These are phyloP conservation scores for Gelatoporia subvermispora DNA, from an alignment of 768 basidiomycete species.

Conservation along the genomic window DNA sequence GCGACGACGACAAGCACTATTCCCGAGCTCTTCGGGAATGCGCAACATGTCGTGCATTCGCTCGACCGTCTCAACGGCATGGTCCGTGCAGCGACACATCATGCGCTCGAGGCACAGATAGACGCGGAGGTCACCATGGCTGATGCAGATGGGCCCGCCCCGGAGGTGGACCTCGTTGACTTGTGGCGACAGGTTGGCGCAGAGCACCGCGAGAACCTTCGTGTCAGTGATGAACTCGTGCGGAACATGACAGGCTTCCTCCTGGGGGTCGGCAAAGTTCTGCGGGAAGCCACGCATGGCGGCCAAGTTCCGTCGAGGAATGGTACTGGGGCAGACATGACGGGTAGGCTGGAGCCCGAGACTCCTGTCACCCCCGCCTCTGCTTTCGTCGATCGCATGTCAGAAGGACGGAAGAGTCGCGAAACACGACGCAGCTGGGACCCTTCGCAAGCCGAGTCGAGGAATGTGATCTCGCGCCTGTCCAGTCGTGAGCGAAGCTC, in stretches of 20 bases:
- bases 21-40: slow-evolving; percentile 54
- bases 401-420: slow-evolving; percentile 53
- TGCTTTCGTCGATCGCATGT: slow-evolving; percentile 38
- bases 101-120: slow-evolving; percentile 70
- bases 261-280: slow-evolving; percentile 65
- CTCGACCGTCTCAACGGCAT: slow-evolving; percentile 65
- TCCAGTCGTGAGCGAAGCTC: slow-evolving; percentile 17
- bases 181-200: slow-evolving; percentile 67
- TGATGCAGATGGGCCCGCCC: slow-evolving; percentile 5
- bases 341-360: slow-evolving; percentile 32
- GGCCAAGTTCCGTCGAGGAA: slow-evolving; percentile 40
- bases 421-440: slow-evolving; percentile 47
- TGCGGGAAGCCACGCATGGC: slow-evolving; percentile 46
- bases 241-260: slow-evolving; percentile 71
- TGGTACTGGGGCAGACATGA: slow-evolving; percentile 46
- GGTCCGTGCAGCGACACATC: slow-evolving; percentile 48
- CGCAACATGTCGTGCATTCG: slow-evolving; percentile 57
- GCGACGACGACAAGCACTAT: slow-evolving; percentile 35
- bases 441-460: slow-evolving; percentile 17
- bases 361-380: slow-evolving; percentile 10
- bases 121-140: slow-evolving; percentile 61
- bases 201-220: slow-evolving; percentile 67
- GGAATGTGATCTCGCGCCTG: slow-evolving; percentile 24
- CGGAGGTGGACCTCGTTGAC: slow-evolving; percentile 39
- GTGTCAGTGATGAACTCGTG: slow-evolving; percentile 75